Conservation (phyloP, 345 rosid species). For the Fremontodendron californicum region DNA sequence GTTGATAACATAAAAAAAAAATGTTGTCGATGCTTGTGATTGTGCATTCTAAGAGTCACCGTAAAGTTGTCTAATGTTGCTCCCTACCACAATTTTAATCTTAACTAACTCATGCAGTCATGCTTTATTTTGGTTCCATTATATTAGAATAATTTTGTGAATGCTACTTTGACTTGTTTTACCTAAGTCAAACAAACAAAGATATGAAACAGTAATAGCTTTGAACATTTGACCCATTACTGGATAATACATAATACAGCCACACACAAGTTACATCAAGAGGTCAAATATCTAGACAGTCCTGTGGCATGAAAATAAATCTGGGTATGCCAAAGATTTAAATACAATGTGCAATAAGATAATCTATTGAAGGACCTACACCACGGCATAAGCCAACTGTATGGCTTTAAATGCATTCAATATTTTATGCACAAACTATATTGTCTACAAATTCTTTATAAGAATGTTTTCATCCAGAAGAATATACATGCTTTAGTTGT, state of each 20-base stretch:
- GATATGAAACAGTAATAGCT: background rate
- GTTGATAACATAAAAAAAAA: background rate
- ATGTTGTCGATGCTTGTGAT: constrained; percentile 11
- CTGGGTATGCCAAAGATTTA: background rate
- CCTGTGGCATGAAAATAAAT: background rate
- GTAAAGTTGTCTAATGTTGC: background rate
- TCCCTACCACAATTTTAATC: background rate
- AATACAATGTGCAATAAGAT: background rate
- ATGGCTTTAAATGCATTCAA: background rate
- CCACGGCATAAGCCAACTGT: background rate
- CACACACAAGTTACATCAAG: constrained; percentile 6
- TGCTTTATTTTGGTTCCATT: background rate
- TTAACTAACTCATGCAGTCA: background rate
- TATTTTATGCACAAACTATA: background rate
- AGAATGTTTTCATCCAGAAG: background rate
- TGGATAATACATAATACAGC: background rate
- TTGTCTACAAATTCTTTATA: background rate
- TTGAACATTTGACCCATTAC: background rate
- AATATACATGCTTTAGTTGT: background rate
- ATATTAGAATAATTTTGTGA: background rate
- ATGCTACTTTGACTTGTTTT: constrained; percentile 4
- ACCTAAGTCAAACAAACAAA: background rate
- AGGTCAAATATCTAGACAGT: background rate
- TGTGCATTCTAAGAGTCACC: constrained; percentile 8
- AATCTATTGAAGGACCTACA: background rate